A percentile compares a stretch with the other conserved stretches of the same genome.
phyloP scores from a whole-genome alignment of 495 filamentous ascomycete genomes.

The Immersiella caudata region DNA sequence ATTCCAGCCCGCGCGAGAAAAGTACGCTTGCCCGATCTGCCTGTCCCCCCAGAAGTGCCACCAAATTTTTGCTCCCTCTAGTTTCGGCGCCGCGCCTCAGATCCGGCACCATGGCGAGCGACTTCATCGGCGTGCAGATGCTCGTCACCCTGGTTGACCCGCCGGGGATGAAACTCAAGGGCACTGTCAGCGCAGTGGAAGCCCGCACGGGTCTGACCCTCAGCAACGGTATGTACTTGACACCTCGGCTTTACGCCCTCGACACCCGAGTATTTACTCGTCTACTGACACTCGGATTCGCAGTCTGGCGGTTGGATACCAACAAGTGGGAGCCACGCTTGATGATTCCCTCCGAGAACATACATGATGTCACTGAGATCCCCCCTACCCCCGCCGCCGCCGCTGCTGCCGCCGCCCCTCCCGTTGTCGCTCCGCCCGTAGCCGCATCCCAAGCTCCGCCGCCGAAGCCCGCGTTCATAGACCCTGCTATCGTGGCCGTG shows the following conservation, averaged over 20 bases:
- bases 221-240: slow-evolving; percentile 65
- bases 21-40: not conserved
- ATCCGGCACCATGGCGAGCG: slow-evolving; percentile 37
- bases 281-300: not conserved
- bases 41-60: not conserved
- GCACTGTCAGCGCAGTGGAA: slow-evolving; percentile 70
- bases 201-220: slow-evolving; percentile 74
- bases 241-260: not conserved
- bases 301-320: slow-evolving; percentile 35
- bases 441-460: slow-evolving; percentile 12
- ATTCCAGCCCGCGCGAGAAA: not conserved
- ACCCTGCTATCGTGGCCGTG: slow-evolving; percentile 59
- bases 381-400: slow-evolving; percentile 15
- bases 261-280: not conserved
- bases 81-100: not conserved
- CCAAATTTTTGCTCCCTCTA: not conserved
- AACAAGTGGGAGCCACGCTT: slow-evolving; percentile 40
- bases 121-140: slow-evolving; percentile 81
- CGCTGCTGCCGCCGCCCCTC: slow-evolving; percentile 5
- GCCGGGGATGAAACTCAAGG: slow-evolving; percentile 62
- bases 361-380: slow-evolving; percentile 43
- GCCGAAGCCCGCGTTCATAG: slow-evolving; percentile 44
- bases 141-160: slow-evolving; percentile 72
- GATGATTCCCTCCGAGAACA: slow-evolving; percentile 43
- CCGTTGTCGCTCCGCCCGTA: slow-evolving; percentile 3